Percentiles rank a stretch among this genome's conserved stretches.
Conservation (phyloP, 163 green algal species). For the Prototheca wickerhamii region DNA sequence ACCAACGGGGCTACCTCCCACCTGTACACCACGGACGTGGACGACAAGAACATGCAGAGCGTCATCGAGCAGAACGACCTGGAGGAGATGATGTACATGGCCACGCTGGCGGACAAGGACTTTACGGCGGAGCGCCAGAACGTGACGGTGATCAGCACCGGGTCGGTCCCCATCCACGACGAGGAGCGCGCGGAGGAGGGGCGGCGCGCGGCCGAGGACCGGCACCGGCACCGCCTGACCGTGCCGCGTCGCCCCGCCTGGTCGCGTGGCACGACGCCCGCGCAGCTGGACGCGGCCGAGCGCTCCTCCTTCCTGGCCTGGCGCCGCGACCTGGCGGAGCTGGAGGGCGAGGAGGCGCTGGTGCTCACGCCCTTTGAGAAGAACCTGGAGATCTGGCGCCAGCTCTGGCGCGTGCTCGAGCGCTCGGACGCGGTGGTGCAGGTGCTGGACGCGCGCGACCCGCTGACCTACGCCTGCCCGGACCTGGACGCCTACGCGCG, state of each 20-base stretch:
- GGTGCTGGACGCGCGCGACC: conserved; percentile 91
- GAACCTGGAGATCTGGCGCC: conserved; percentile 96
- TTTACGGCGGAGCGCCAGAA: conserved; percentile 77
- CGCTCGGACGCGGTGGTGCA: conserved; percentile 87
- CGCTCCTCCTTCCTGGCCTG: conserved; percentile 76
- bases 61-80: conserved; percentile 85
- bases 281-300: conserved; percentile 73
- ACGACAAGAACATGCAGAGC: conserved; percentile 56
- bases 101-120: conserved; percentile 76
- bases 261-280: conserved; percentile 47
- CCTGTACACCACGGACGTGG: conserved; percentile 56
- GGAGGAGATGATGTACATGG: conserved; percentile 92
- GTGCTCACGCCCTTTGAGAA: conserved; percentile 96
- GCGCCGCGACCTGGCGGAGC: conserved; percentile 60
- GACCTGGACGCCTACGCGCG: conserved; percentile 72
- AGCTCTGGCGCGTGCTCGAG: conserved; percentile 98
- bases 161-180: conserved; percentile 20
- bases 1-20: conserved; percentile 13
- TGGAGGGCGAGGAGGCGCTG: conserved; percentile 84
- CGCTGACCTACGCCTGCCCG: conserved; percentile 77
- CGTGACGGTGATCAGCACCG: conserved; percentile 58
- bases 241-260: conserved; percentile 64
- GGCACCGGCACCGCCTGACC: conserved; percentile 40
- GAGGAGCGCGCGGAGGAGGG: conserved; percentile 33
- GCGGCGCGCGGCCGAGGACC: conserved; percentile 44